A percentile compares a stretch with the other conserved stretches of the same genome.
phyloP scores from a whole-genome alignment of 441 rosid species.

The Adansonia rubrostipa region DNA sequence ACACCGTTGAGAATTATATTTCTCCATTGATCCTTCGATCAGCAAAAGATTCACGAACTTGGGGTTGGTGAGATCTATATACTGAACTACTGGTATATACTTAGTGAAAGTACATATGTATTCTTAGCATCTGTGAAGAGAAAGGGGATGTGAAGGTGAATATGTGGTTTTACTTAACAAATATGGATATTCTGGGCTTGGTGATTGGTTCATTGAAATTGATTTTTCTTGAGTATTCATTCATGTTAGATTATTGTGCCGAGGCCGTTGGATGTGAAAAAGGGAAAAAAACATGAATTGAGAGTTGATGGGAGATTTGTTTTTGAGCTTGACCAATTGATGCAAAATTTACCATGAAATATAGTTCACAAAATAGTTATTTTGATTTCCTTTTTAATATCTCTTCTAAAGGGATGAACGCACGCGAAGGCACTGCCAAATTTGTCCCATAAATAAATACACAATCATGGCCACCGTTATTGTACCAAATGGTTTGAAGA shows the following conservation, averaged over 20 bases:
- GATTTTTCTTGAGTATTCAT: not conserved
- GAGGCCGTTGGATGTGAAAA: not conserved
- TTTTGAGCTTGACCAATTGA: not conserved
- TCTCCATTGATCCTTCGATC: not conserved
- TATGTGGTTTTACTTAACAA: not conserved
- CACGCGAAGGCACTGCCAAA: not conserved
- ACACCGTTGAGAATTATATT: constrained; percentile 43
- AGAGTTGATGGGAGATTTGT: not conserved
- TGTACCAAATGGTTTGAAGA: not conserved
- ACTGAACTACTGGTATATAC: not conserved
- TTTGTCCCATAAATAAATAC: not conserved
- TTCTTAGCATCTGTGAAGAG: constrained; percentile 14
- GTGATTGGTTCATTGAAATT: constrained; percentile 22
- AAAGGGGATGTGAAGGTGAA: not conserved
- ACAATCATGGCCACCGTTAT: not conserved
- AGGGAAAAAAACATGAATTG: not conserved
- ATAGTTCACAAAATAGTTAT: not conserved
- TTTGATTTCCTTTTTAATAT: not conserved
- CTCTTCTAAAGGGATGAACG: not conserved
- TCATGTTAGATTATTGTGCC: not conserved
- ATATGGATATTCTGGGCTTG: constrained; percentile 2
- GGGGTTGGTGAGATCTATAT: constrained; percentile 23
- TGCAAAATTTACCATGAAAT: not conserved
- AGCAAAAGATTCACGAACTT: constrained; percentile 12
- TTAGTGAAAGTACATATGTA: constrained; percentile 22